Base-by-base conservation (phyloP, 768 basidiomycete genomes). In the Melanogaster broomeanus region DNA sequence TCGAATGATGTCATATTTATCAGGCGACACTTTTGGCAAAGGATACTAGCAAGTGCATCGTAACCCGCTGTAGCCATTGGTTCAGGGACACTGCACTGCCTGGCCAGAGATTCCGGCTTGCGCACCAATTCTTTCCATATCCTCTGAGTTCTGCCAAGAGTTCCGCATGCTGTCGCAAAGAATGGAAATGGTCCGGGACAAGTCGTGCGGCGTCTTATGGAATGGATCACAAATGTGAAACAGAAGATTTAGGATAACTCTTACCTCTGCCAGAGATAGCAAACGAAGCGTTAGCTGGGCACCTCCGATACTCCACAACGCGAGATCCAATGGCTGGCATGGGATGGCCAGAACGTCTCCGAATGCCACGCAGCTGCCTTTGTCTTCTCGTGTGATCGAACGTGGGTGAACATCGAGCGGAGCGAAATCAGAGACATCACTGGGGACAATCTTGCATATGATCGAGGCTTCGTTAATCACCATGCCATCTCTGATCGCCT, bases 91-190 rank as follows among this genome's bases (percentile, higher is more conserved):
- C n/a, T 27, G n/a, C 25, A 27, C 15, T 15, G 31, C 31, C 31
- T 31, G 12, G 31, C 5, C 6, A 31, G 6, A 45, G 34, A 2
- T 40, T 37, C 28, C 16, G n/a, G 15, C n/a, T 4, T 12, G 76
- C 87, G 61, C 59, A 93, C 93, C 83, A 48, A 93, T 71, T 30
- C 87, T 77, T 63, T 96, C 94, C 87, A 95, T 93, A 59, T 97
- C 95, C 63, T 95, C 94, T 31, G 90, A 94, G 61, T 92, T 93
- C 61, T 90, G 83, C 95, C 95, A 98, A 59, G 83, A 90, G 58
- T 88, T 86, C 56, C 82, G 82, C 40, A 97, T 66, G 3, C 88
- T 82, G 59, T 95, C 92, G 9, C 82, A 79, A 19, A 96, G 68
- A 24, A 94, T 81, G 4, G 84, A 74, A 6, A 94, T 67, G 0